Base-by-base conservation (phyloP, 345 rosid species). In the Pelargonium nanum region DNA sequence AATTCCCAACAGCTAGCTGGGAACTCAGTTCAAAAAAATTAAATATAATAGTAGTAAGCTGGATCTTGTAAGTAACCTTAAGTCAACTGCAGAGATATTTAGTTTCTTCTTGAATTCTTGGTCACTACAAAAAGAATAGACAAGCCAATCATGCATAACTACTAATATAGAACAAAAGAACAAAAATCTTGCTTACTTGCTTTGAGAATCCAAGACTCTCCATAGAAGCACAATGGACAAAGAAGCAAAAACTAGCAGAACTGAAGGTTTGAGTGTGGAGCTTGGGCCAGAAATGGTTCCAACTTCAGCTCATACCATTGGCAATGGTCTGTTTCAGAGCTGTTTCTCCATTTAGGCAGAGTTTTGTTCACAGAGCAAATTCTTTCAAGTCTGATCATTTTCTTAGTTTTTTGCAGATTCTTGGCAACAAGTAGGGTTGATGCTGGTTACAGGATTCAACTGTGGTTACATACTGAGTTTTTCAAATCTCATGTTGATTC, bases 341-440 rank as follows among this genome's bases (percentile, higher is more conserved):
- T n/a, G n/a, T n/a, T n/a, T n/a, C n/a, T n/a, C n/a, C n/a, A n/a
- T n/a, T n/a, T n/a, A n/a, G 56, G 24, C 21, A 0, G 2, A 2
- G 6, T 59, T 19, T 0, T 59, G 0, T 24, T 56, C 23, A 15
- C 25, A 21, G 19, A 22, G 4, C 19, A 19, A 26, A n/a, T 8
- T 8, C 6, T 55, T 4, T n/a, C n/a, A n/a, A n/a, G n/a, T 25
- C 4, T 55, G 1, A 55, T 20, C 1, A 55, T 0, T 1, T 1
- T 2, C 0, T 5, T 2, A 24, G 10, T 13, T 22, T 16, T 50
- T 55, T 61, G 62, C 76, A 72, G 79, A 75, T 56, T 61, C 79
- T 51, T 75, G 79, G 74, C 67, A 53, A 7, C 76, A 71, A 62
- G 71, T 72, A 6, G 79, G 79, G 17, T n/a, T 68, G 48, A 24